Evolutionary conservation across 345 rosid genomes (phyloP), one percentile per base, ranked within the genome.

Genomic region (Gossypium thurberi): DNA sequence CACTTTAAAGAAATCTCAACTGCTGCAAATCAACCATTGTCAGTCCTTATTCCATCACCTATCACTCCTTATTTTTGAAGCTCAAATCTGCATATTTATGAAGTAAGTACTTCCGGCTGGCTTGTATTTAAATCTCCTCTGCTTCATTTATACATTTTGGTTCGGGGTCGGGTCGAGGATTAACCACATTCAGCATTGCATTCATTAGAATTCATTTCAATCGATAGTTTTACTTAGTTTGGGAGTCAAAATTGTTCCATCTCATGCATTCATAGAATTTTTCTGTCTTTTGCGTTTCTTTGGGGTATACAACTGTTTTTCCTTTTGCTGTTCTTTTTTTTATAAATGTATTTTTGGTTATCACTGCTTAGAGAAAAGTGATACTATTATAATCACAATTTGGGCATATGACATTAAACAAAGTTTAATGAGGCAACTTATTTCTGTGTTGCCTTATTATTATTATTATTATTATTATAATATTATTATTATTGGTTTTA

Each of bases 191-290:
- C 61, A 28, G 79, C 79, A 69, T 72, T 75, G 78, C 85, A 83
- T 83, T 33, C 47, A 23, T 42, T 53, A 18, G 8, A 65, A 23
- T 9, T 8, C 8, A 53, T 50, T 59, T 42, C 26, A 46, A 12
- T 74, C 12, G 58, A 61, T 74, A 57, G 60, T 20, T 56, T 14
- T 15, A 17, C 69, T 42, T 50, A 58, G 77, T 74, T 73, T 25
- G 44, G 59, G 64, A 77, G 80, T 78, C 80, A 73, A 57, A 44
- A 74, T 70, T 74, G 80, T 70, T 61, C 21, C 6, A 76, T 74
- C 74, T 78, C 68, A 77, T 79, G 81, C 84, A 81, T 82, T 85
- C 81, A 76, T 80, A 77, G 23, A 72, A 76, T 75, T 20, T 13
- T 8, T 25, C 6, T 26, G 15, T 26, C 10, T 53, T n/a, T 20